Percentiles rank a stretch among this genome's conserved stretches.
phyloP scores from a whole-genome alignment of 768 basidiomycete genomes.

The Russula griseocarnosa region DNA sequence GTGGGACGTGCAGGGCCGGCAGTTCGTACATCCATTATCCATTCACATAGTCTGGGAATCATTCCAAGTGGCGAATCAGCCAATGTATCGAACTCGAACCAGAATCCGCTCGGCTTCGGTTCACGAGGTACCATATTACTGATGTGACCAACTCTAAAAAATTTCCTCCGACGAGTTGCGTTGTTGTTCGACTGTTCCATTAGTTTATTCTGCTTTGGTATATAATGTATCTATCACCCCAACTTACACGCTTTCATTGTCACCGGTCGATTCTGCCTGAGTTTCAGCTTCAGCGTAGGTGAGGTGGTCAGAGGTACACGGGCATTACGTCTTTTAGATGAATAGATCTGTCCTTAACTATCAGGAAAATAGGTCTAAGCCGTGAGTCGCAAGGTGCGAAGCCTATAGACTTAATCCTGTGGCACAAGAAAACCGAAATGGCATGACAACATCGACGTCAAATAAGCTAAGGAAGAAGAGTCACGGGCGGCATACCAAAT shows the following conservation, averaged over 20 bases:
- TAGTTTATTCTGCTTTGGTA: neutral
- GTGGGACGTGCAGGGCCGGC: constrained; percentile 26
- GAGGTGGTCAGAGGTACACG: neutral
- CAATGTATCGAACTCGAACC: neutral
- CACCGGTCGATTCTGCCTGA: neutral
- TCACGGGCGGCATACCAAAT: no score
- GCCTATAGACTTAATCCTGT: no score
- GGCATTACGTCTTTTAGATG: neutral
- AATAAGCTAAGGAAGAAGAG: neutral
- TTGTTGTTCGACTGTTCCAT: neutral
- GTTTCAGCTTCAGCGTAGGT: neutral
- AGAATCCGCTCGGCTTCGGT: neutral
- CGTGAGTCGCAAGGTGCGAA: no score
- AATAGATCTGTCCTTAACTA: neutral
- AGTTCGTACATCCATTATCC: constrained; percentile 23
- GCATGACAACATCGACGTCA: neutral
- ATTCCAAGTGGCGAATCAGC: neutral
- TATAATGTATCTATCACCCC: neutral
- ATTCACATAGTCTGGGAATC: neutral
- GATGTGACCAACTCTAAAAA: neutral
- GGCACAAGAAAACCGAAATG: no score
- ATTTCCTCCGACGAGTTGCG: neutral
- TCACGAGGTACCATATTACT: neutral
- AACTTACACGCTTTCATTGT: neutral
- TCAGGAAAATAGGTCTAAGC: neutral